Base-by-base conservation (phyloP, 2,329 filamentous ascomycete species). In the Xylaria hypoxylon region DNA sequence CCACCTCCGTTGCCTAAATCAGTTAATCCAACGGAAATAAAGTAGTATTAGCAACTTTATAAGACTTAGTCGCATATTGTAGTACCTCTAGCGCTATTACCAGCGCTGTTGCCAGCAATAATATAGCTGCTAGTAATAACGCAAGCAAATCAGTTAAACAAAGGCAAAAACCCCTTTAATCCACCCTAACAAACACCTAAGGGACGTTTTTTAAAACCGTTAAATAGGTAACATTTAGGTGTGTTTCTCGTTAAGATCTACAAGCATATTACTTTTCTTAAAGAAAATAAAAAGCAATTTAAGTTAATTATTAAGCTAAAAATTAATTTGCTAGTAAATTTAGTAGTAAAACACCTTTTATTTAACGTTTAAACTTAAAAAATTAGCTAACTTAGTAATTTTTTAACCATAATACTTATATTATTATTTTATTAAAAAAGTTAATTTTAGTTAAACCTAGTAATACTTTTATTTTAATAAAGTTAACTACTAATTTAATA, bases 381-480 rank as follows among this genome's bases (percentile, higher is more conserved):
- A 40, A 55, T 40, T 40, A 19, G 22, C 22, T 40, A 55, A 44
- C 19, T 44, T 44, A 22, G n/a, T 8, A 15, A 5, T 44, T 44
- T 44, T 44, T 44, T 44, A 17, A 52, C 33, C 8, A 11, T 51
- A 52, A 19, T 52, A 52, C 19, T 19, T 33, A 33, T 31, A 33
- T 33, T 24, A 40, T 38, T 24, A 55, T 24, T 15, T 53, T 53
- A n/a, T 5, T 50, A 2, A 38, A 53, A 53, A 53, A 53, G 24
- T 0, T 47, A 28, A 6, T 6, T 48, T 28, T 48, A 28, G 17
- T 3, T 28, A 26, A 28, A 13, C 17, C 15, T 55, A 17, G 11
- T 40, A 55, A 55, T 38, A 38, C 5, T 24, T n/a, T 19, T 33
- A 1, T 22, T 47, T 10, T 24, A 31, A 7, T 8, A 26, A 28